These are phyloP conservation scores for Cytidiella melzeri DNA, from an alignment of 768 basidiomycete genomes.

Conservation along the genomic window DNA sequence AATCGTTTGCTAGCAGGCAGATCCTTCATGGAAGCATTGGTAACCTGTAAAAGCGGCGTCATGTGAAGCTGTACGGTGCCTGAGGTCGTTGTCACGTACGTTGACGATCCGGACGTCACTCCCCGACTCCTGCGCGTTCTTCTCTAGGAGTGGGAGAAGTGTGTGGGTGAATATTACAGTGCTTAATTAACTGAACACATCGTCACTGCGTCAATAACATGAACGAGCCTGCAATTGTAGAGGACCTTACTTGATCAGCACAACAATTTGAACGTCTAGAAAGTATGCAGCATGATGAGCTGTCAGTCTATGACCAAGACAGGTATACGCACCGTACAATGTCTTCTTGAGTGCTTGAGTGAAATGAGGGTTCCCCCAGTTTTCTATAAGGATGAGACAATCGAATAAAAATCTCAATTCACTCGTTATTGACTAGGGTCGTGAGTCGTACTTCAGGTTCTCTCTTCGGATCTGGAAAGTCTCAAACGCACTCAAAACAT, in stretches of 20 bases:
- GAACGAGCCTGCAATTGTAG: too few species aligned
- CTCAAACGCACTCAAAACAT: slow-evolving; percentile 34
- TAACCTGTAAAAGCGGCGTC: slow-evolving; percentile 13
- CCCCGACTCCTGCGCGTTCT: slow-evolving; percentile 39
- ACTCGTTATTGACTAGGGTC: slow-evolving; percentile 43
- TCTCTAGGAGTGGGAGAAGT: slow-evolving; percentile 45
- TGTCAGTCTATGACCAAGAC: not conserved
- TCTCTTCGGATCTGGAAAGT: not conserved
- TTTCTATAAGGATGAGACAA: not conserved
- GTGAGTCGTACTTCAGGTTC: slow-evolving; percentile 21
- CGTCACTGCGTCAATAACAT: slow-evolving; percentile 17
- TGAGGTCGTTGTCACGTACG: too few species aligned
- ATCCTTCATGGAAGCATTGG: not conserved
- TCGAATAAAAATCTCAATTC: not conserved
- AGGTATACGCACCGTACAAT: slow-evolving; percentile 23
- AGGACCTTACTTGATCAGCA: slow-evolving; percentile 38
- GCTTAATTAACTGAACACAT: slow-evolving; percentile 40
- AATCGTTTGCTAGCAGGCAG: slow-evolving; percentile 5
- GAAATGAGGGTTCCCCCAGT: slow-evolving; percentile 8
- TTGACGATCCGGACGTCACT: slow-evolving; percentile 59
- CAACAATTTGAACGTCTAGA: slow-evolving; percentile 33
- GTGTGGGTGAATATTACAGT: slow-evolving; percentile 50
- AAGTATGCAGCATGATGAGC: not conserved
- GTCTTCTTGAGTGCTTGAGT: slow-evolving; percentile 14
- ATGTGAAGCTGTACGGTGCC: too few species aligned